These are phyloP conservation scores for Trichocomaceae sp. DNA, from an alignment of 2,329 filamentous ascomycete genomes.

Conservation along the genomic window DNA sequence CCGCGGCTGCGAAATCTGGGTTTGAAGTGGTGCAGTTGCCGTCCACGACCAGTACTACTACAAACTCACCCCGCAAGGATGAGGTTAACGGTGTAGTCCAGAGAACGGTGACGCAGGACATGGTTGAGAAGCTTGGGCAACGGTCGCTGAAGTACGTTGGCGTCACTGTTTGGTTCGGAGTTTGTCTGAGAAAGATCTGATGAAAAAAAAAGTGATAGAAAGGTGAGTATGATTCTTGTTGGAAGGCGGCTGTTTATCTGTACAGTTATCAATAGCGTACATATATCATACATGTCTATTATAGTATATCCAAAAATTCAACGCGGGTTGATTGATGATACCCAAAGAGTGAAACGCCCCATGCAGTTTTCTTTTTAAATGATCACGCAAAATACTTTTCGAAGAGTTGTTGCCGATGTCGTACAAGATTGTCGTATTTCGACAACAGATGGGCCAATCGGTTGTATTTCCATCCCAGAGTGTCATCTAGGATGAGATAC, in stretches of 20 bases:
- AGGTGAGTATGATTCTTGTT: not conserved
- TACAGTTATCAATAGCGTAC: slow-evolving; percentile 6
- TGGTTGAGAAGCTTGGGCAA: slow-evolving; percentile 54
- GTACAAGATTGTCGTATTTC: slow-evolving; percentile 56
- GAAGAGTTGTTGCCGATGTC: slow-evolving; percentile 56
- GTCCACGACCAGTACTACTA: too few species aligned
- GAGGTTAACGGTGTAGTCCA: slow-evolving; percentile 31
- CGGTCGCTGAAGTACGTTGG: slow-evolving; percentile 60
- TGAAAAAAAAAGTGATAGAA: slow-evolving; percentile 4
- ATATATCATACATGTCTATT: slow-evolving; percentile 13
- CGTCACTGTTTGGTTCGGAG: slow-evolving; percentile 49
- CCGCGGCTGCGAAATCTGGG: slow-evolving; percentile 42
- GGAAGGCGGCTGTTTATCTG: not conserved
- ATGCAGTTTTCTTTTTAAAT: not conserved
- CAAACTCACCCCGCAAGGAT: not conserved
- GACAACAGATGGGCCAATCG: slow-evolving; percentile 53
- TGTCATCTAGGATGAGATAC: slow-evolving; percentile 64
- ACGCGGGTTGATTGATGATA: not conserved
- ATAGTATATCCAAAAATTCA: not conserved
- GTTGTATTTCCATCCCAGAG: slow-evolving; percentile 58
- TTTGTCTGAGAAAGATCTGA: slow-evolving; percentile 38
- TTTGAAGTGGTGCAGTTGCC: slow-evolving; percentile 37
- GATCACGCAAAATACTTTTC: slow-evolving; percentile 39
- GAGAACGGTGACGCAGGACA: slow-evolving; percentile 44
- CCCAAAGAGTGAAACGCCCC: not conserved